Evolutionary conservation across 75 land plant species (phyloP).

Genomic region (Isoetes taiwanensis): DNA sequence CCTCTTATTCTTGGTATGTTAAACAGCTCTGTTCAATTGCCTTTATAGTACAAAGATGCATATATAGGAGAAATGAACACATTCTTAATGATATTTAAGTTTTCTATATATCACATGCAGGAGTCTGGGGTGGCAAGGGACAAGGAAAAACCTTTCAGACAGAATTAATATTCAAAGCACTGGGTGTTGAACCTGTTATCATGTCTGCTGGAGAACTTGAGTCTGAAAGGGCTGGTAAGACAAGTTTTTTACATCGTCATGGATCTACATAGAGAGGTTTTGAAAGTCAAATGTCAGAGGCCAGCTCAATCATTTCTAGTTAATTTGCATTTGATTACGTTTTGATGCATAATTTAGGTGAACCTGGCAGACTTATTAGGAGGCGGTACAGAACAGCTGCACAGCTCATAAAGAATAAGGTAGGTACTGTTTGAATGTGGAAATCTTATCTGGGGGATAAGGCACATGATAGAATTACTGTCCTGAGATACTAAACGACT

Average conservation of each 20-base stretch:
- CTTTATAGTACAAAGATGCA: no score
- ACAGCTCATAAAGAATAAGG: slow-evolving; percentile 85
- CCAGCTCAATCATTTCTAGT: no score
- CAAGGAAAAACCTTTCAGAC: slow-evolving; percentile 96
- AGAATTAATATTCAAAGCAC: slow-evolving; percentile 71
- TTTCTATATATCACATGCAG: slow-evolving; percentile 25
- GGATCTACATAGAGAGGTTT: neutral
- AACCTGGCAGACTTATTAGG: slow-evolving; percentile 80
- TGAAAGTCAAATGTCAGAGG: no score
- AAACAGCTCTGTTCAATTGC: no score
- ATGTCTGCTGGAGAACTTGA: slow-evolving; percentile 96
- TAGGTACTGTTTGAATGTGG: no score
- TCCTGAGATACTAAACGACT: no score
- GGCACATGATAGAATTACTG: no score
- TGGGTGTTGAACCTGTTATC: slow-evolving; percentile 86
- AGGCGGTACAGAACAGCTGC: slow-evolving; percentile 86
- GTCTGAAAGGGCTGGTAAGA: slow-evolving; percentile 87
- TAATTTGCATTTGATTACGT: no score
- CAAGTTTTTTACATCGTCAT: neutral
- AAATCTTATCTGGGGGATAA: no score
- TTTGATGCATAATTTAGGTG: slow-evolving; percentile 43
- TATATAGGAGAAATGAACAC: no score
- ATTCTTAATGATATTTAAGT: no score
- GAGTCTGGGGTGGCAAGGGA: slow-evolving; percentile 97
- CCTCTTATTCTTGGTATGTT: slow-evolving; percentile 79